These are phyloP conservation scores for Xylariaceae sp. DNA, from an alignment of 2,329 filamentous ascomycete species.

Conservation along the genomic window DNA sequence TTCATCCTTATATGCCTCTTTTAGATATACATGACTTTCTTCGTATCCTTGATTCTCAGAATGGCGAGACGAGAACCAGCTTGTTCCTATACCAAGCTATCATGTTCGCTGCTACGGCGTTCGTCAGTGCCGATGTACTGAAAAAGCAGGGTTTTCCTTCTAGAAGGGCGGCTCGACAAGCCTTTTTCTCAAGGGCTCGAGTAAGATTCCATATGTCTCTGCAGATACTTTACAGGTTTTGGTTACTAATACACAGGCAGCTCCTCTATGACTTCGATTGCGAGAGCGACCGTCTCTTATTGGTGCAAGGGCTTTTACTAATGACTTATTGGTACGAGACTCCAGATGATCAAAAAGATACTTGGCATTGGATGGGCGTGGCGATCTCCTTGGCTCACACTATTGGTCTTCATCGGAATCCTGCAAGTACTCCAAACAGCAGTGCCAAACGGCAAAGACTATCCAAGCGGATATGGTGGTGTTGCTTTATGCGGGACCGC, in stretches of 20 bases:
- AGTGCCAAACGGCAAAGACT: slow-evolving; percentile 68
- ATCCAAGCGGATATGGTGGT: slow-evolving; percentile 98
- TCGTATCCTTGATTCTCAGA: slow-evolving; percentile 56
- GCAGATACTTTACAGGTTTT: slow-evolving; percentile 1
- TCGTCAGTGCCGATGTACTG: slow-evolving; percentile 76
- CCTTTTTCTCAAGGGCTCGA: slow-evolving; percentile 84
- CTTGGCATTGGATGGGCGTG: slow-evolving; percentile 98
- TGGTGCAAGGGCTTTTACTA: slow-evolving; percentile 82
- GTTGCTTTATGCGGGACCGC: slow-evolving; percentile 90
- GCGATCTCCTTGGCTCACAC: slow-evolving; percentile 90
- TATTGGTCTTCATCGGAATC: slow-evolving; percentile 87
- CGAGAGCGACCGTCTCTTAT: slow-evolving; percentile 80
- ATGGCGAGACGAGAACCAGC: slow-evolving; percentile 73
- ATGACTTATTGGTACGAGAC: slow-evolving; percentile 99
- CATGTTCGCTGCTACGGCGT: slow-evolving; percentile 90
- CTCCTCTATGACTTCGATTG: slow-evolving; percentile 94
- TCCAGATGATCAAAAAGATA: slow-evolving; percentile 94
- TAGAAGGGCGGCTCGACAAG: slow-evolving; percentile 77
- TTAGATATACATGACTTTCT: slow-evolving; percentile 65
- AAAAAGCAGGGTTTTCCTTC: slow-evolving; percentile 72
- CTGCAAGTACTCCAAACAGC: slow-evolving; percentile 66
- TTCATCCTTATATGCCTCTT: slow-evolving; percentile 91
- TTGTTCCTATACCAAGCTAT: slow-evolving; percentile 88
- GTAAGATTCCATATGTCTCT: slow-evolving; percentile 50
- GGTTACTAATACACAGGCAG: slow-evolving; percentile 36